phyloP scores from a whole-genome alignment of 495 filamentous ascomycete species.

The Lineolata rhizophorae region DNA sequence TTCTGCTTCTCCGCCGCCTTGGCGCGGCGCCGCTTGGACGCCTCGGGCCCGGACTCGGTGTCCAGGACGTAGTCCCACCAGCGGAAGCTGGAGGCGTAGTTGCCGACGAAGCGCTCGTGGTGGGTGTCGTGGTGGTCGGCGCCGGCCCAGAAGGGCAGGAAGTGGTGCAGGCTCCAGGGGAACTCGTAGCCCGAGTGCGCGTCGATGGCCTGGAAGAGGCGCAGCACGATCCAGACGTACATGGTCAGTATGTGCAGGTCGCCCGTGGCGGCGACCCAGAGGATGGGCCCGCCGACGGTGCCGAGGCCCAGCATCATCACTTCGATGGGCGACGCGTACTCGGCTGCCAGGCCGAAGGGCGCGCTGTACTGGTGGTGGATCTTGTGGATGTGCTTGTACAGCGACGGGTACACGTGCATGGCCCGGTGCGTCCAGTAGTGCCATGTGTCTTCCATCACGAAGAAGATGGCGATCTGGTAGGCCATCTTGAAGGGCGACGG shows the following conservation, averaged over 20 bases:
- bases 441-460: slow-evolving; percentile 91
- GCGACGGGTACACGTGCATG: slow-evolving; percentile 69
- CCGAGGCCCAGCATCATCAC: slow-evolving; percentile 94
- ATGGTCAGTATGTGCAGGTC: slow-evolving; percentile 90
- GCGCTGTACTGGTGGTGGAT: slow-evolving; percentile 97
- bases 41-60: slow-evolving; percentile 79
- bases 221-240: slow-evolving; percentile 88
- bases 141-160: slow-evolving; percentile 95
- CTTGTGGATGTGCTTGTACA: slow-evolving; percentile 93
- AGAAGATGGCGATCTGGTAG: slow-evolving; percentile 83
- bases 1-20: slow-evolving; percentile 52
- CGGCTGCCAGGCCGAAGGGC: slow-evolving; percentile 86
- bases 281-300: slow-evolving; percentile 58
- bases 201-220: slow-evolving; percentile 94
- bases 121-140: slow-evolving; percentile 92
- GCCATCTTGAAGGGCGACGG: slow-evolving; percentile 66
- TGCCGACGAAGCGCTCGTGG: slow-evolving; percentile 94
- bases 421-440: slow-evolving; percentile 94
- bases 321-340: slow-evolving; percentile 96
- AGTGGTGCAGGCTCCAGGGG: slow-evolving; percentile 85
- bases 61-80: slow-evolving; percentile 96
- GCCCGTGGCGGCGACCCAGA: slow-evolving; percentile 66
- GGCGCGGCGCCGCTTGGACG: slow-evolving; percentile 56
- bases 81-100: slow-evolving; percentile 92
- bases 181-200: slow-evolving; percentile 96